Percentiles rank a stretch among this genome's conserved stretches.
These are phyloP conservation scores for Penicillium sp. DNA, from an alignment of 2,329 filamentous ascomycete species.

Conservation along the genomic window DNA sequence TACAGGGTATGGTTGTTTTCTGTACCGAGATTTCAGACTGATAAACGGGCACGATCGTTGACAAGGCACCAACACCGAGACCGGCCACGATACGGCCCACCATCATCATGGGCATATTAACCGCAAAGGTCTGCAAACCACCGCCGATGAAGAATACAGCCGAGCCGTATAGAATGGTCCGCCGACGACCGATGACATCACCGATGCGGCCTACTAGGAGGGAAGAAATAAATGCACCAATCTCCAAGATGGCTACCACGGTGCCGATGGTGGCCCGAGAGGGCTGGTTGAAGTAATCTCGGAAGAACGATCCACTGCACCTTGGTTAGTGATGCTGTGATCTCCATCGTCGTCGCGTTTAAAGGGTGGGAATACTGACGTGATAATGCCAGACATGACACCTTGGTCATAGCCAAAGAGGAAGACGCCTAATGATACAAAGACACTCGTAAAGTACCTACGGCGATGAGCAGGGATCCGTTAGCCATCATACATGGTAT, in stretches of 20 bases:
- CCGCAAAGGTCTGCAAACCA: constrained; percentile 78
- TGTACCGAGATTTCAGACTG: constrained; percentile 82
- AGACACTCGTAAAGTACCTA: constrained; percentile 92
- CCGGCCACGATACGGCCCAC: constrained; percentile 80
- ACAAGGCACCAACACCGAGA: constrained; percentile 82
- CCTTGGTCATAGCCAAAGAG: constrained; percentile 67
- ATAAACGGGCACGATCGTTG: constrained; percentile 90
- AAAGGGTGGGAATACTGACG: constrained; percentile 44
- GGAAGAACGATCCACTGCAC: constrained; percentile 78
- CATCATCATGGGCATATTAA: constrained; percentile 85
- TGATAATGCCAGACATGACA: constrained; percentile 70
- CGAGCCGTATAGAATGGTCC: constrained; percentile 91
- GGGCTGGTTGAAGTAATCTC: constrained; percentile 88
- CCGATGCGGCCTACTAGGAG: constrained; percentile 83
- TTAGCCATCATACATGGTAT: not conserved
- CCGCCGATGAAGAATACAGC: constrained; percentile 84
- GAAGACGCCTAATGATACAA: constrained; percentile 65
- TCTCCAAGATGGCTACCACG: constrained; percentile 95
- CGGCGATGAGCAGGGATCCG: not conserved
- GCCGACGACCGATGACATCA: constrained; percentile 85
- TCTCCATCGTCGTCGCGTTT: not conserved
- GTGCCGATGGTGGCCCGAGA: constrained; percentile 86
- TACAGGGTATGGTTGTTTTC: not conserved
- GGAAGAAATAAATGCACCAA: constrained; percentile 90
- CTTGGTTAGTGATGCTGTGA: not conserved